A percentile compares a stretch with the other conserved stretches of the same genome.
These are phyloP conservation scores for Hemisphaericaspora xylanilytica DNA, from an alignment of 1,139 yeast species.

Conservation along the genomic window DNA sequence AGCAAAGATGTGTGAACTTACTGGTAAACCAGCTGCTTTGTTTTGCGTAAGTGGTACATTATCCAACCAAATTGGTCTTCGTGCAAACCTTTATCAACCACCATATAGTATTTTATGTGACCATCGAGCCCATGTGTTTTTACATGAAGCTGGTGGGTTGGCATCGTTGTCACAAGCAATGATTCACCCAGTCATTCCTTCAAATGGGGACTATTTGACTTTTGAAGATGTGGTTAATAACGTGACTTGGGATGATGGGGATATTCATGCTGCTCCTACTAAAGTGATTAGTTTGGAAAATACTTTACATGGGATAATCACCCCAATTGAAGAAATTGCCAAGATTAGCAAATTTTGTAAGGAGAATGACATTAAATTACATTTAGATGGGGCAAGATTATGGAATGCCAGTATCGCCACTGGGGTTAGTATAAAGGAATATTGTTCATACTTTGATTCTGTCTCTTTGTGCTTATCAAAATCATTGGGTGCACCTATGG, in stretches of 20 bases:
- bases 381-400: slow-evolving; percentile 93
- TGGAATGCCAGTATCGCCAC: slow-evolving; percentile 87
- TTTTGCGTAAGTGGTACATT: slow-evolving; percentile 89
- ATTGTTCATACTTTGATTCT: slow-evolving; percentile 79
- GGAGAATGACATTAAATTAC: slow-evolving; percentile 62
- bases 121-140: slow-evolving; percentile 77
- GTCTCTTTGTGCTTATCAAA: slow-evolving; percentile 88
- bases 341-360: slow-evolving; percentile 72
- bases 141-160: slow-evolving; percentile 87
- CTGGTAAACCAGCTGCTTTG: slow-evolving; percentile 83
- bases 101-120: slow-evolving; percentile 86
- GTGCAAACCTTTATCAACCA: slow-evolving; percentile 78
- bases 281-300: slow-evolving; percentile 82
- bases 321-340: slow-evolving; percentile 77
- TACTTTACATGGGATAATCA: slow-evolving; percentile 79
- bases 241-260: slow-evolving; percentile 74
- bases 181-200: slow-evolving; percentile 81
- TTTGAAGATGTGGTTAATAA: slow-evolving; percentile 65
- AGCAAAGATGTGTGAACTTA: slow-evolving; percentile 57
- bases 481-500: slow-evolving; percentile 93
- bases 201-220: slow-evolving; percentile 73
- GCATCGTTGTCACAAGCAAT: slow-evolving; percentile 89
- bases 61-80: slow-evolving; percentile 82
- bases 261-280: slow-evolving; percentile 88
- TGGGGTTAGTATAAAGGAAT: slow-evolving; percentile 66